Percentiles rank a stretch among this genome's conserved stretches.
Evolutionary conservation across 306 rosid species (phyloP).

Genomic region (Citrullus amarus): DNA sequence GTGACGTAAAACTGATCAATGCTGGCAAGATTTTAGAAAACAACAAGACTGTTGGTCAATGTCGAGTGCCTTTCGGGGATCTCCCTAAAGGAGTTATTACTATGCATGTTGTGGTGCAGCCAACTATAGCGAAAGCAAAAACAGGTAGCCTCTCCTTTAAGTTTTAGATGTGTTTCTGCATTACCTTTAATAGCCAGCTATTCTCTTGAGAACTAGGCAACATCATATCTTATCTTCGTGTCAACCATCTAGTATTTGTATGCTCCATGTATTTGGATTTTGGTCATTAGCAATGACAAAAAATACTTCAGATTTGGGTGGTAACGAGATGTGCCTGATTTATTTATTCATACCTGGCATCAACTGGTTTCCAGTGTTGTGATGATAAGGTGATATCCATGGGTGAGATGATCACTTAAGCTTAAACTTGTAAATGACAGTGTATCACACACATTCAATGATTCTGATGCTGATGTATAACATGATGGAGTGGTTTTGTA

Average conservation of each 20-base stretch:
- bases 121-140: slow-evolving; percentile 66
- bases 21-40: slow-evolving; percentile 86
- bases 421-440: not conserved
- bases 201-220: not conserved
- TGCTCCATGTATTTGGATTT: not conserved
- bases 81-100: slow-evolving; percentile 66
- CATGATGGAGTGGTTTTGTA: not conserved
- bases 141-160: slow-evolving; percentile 37
- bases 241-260: not conserved
- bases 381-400: not conserved
- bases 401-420: not conserved
- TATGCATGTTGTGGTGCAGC: slow-evolving; percentile 94
- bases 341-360: not conserved
- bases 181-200: not conserved
- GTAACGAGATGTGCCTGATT: not conserved
- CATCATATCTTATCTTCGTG: not conserved
- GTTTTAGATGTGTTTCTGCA: not conserved
- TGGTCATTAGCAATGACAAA: not conserved
- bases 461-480: not conserved
- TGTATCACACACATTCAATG: not conserved
- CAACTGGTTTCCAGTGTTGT: not conserved
- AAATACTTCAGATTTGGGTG: not conserved
- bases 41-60: slow-evolving; percentile 83
- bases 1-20: slow-evolving; percentile 70
- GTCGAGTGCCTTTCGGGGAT: slow-evolving; percentile 73